Base-by-base conservation (phyloP, 208 protist species). In the Herpetomonas tarakana region DNA sequence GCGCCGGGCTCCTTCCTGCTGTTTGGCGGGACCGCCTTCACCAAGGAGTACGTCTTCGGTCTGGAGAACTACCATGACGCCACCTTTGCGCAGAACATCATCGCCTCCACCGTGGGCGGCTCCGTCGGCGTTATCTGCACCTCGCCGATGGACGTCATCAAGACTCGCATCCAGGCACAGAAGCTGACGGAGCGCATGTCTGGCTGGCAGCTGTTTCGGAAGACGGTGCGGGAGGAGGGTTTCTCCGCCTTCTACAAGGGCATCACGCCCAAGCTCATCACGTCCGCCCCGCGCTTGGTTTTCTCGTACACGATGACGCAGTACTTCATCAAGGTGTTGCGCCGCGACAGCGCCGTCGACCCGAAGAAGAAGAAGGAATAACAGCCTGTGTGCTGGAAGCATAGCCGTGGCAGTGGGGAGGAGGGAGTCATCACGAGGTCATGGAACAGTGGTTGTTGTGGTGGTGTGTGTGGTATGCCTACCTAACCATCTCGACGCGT, bases 271-370 rank as follows among this genome's bases (percentile, higher is more conserved):
- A 91, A 93, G 69, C 61, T 91, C 12, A 65, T 90, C 62, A 87
- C 83, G 4, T 77, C 84, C 0, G 82, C 82, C 0, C 88, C 88
- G 1, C 82, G 82, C 0, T 64, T 94, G 4, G 81, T 94, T 2
- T 94, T 94, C 66, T 84, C 82, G 3, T 93, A 92, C 67, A 94
- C 88, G 7, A 81, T 94, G 65, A 86, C 88, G 39, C 78, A 94
- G 71, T 89, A 86, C 74, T 85, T 93, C 56, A 70, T 54, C 1
- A 84, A 85, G 51, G 12, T 68, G 7, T 64, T 91, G 26, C 68
- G 74, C 4, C 65, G 71, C 22, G 35, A 14, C 35, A 41, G 35
- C 35, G 35, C 35, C 6, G 14, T 18, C 9, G 35, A 41, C 9
- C 9, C 35, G 35, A 41, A 41, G 35, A 41, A 41, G 21, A 44